A percentile compares a stretch with the other conserved stretches of the same genome.
Evolutionary conservation across 108 stramenopile species (phyloP).

Genomic region (Cyclotella baltica): DNA sequence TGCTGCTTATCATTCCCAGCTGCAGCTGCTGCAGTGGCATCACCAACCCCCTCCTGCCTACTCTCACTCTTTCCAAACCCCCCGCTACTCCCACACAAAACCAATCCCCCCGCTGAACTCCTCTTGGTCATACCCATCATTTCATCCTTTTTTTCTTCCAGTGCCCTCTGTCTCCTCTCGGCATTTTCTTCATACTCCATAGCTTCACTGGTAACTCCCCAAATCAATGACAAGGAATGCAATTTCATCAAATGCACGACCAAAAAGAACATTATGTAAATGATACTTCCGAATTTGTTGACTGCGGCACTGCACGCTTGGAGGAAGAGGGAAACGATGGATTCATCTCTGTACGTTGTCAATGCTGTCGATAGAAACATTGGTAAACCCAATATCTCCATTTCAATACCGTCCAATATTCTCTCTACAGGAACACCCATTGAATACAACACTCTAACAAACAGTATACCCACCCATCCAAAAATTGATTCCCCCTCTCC

Average conservation of each 20-base stretch:
- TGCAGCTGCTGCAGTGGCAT: neutral
- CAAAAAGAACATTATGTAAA: slow-evolving; percentile 88
- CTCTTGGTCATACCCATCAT: neutral
- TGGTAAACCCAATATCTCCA: slow-evolving; percentile 6
- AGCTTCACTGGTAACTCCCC: slow-evolving; percentile 91
- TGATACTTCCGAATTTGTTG: slow-evolving; percentile 57
- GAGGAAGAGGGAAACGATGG: slow-evolving; percentile 37
- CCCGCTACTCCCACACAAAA: slow-evolving; percentile 16
- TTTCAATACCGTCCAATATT: slow-evolving; percentile 8
- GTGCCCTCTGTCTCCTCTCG: slow-evolving; percentile 45
- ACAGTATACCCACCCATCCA: slow-evolving; percentile 23
- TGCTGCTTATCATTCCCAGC: neutral
- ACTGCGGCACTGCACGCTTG: slow-evolving; percentile 38
- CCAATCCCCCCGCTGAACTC: slow-evolving; percentile 29
- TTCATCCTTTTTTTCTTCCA: slow-evolving; percentile 29
- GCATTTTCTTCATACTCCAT: slow-evolving; percentile 93
- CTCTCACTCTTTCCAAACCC: neutral
- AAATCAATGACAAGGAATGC: slow-evolving; percentile 82
- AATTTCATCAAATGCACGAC: slow-evolving; percentile 89
- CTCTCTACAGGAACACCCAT: slow-evolving; percentile 30
- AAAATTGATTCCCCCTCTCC: slow-evolving; percentile 23
- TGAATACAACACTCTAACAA: slow-evolving; percentile 11
- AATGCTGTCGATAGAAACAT: slow-evolving; percentile 7
- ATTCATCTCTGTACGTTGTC: slow-evolving; percentile 23
- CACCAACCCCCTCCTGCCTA: too few species aligned